Evolutionary conservation across 108 stramenopile genomes (phyloP), one percentile per base, ranked within the genome.

Genomic region (Mediolabrus comicus): DNA sequence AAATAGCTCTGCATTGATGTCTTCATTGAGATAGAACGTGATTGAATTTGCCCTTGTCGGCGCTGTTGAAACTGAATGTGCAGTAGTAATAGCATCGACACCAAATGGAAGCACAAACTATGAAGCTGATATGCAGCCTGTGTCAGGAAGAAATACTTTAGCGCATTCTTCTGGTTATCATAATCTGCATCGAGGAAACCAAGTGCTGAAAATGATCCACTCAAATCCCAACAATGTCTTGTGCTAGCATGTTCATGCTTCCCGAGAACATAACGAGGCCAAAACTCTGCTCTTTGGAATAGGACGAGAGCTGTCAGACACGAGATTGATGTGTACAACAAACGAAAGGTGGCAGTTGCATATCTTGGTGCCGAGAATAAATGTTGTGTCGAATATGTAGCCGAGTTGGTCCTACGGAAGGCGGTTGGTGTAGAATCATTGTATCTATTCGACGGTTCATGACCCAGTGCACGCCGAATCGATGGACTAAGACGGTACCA

Each of bases 101-200:
- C 64, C 2, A 86, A 31, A 56, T 91, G 88, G 75, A 91, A 91
- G 24, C 81, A 85, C 22, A 84, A 74, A 33, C 86, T 85, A 51
- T 94, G 92, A 27, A 90, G 60, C 57, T 94, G 92, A 58, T 91
- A 94, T 13, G 88, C 85, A 8, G 83, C 87, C 62, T 94, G 92
- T 11, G 79, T 62, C 41, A 94, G 67, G 71, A 86, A 94, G 60
- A 83, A 94, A 13, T 82, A 83, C 53, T 79, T 78, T 38, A 94
- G 63, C 0, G 74, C 75, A 1, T 75, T 54, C 67, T 91, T 89
- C 53, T 53, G 69, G 9, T 84, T 65, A 65, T 91, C 89, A 68
- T 89, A 89, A 58, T 90, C 89, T 9, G 77, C 70, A 52, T 87
- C 86, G 12, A 82, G 30, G 26, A 70, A 71, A 32, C 74, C 79